Conservation (phyloP, 331 rosid species). For the Rhamnella rubrinervis region DNA sequence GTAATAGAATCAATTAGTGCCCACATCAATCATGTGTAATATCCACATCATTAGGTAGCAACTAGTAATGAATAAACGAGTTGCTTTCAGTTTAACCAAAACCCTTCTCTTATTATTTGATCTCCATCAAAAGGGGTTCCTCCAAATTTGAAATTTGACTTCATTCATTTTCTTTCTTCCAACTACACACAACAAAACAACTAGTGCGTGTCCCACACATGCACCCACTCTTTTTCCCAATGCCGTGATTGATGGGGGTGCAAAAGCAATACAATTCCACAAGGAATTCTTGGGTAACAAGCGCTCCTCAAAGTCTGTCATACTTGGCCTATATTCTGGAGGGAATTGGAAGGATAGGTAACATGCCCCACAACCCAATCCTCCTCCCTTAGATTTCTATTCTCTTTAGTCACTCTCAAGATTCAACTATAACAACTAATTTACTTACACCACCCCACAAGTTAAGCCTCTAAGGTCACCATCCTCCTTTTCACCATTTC, state of each 20-base stretch:
- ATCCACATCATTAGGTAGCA: slow-evolving; percentile 23
- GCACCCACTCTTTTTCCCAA: slow-evolving; percentile 25
- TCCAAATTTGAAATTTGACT: slow-evolving; percentile 28
- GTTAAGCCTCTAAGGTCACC: slow-evolving; percentile 21
- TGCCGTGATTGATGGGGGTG: slow-evolving; percentile 69
- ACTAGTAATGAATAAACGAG: slow-evolving; percentile 7
- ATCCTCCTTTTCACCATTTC: slow-evolving; percentile 16
- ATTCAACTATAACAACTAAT: slow-evolving; percentile 37
- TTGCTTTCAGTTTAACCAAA: slow-evolving; percentile 42
- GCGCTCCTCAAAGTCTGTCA: slow-evolving; percentile 28
- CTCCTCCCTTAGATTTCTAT: slow-evolving; percentile 13
- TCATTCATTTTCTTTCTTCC: slow-evolving; percentile 21
- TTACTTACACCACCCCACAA: slow-evolving; percentile 10
- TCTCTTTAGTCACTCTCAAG: slow-evolving; percentile 62
- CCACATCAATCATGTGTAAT: slow-evolving; percentile 20
- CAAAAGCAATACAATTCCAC: slow-evolving; percentile 28
- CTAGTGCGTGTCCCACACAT: slow-evolving; percentile 28
- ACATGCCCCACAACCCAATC: slow-evolving; percentile 16
- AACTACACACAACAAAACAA: slow-evolving; percentile 27
- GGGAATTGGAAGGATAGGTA: slow-evolving; percentile 47
- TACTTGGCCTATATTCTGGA: slow-evolving; percentile 35
- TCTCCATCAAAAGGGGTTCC: slow-evolving; percentile 9
- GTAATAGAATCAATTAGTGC: not conserved
- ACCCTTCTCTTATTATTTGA: not conserved
- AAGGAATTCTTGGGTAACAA: slow-evolving; percentile 36